phyloP scores from a whole-genome alignment of 2,329 filamentous ascomycete species.

The Nannizziopsis arthrosporioides region DNA sequence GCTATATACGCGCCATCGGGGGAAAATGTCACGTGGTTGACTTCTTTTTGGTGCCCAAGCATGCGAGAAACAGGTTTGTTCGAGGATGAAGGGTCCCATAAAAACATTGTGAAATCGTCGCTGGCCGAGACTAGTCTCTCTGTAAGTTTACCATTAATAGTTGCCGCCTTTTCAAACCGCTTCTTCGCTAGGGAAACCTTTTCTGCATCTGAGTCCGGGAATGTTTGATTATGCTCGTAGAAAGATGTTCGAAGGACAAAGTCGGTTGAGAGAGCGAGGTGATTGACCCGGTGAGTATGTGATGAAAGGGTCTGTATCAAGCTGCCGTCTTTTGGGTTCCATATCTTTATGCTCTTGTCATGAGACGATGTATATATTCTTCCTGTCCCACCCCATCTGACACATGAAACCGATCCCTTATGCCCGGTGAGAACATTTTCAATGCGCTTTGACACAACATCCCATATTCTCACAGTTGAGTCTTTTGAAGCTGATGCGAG shows the following conservation, averaged over 20 bases:
- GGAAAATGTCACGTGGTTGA: conserved; percentile 91
- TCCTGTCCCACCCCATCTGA: conserved; percentile 87
- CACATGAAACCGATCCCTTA: conserved; percentile 77
- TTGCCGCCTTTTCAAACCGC: conserved; percentile 76
- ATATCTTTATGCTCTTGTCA: conserved; percentile 86
- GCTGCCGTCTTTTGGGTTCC: conserved; percentile 69
- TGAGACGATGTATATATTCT: conserved; percentile 74
- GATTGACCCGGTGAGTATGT: conserved; percentile 93
- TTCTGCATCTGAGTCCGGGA: conserved; percentile 57
- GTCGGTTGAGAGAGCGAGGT: conserved; percentile 85
- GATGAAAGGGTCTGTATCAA: conserved; percentile 65
- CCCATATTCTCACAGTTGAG: conserved; percentile 75
- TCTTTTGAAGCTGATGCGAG: conserved; percentile 86
- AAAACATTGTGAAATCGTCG: conserved; percentile 91
- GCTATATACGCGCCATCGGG: conserved; percentile 81
- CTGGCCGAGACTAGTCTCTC: conserved; percentile 83
- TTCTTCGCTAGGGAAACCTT: conserved; percentile 64
- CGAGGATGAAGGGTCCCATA: conserved; percentile 73
- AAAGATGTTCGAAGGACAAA: conserved; percentile 77
- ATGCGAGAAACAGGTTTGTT: conserved; percentile 79
- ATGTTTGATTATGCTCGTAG: conserved; percentile 66
- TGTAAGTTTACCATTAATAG: conserved; percentile 59
- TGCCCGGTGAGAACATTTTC: conserved; percentile 80
- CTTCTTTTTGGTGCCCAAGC: conserved; percentile 90
- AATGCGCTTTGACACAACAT: conserved; percentile 62